Percentiles rank a stretch among this genome's conserved stretches.
Conservation (phyloP, 225 moss, liverwort and hornwort species). For the Sphagnum contortum region DNA sequence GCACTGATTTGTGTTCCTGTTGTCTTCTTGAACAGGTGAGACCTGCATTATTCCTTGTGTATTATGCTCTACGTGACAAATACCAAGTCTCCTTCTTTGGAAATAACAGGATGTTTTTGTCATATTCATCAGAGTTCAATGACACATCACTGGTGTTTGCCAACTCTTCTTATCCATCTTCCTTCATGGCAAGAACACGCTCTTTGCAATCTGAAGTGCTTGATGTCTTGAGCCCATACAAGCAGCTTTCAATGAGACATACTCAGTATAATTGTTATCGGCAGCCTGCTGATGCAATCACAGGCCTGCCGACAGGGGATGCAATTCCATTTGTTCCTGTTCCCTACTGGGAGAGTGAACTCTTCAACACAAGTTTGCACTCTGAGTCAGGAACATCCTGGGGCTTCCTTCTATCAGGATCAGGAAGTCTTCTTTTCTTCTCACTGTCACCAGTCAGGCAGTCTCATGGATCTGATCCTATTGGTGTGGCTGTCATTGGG, state of each 20-base stretch:
- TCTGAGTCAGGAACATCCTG: slow-evolving; percentile 13
- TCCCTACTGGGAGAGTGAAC: slow-evolving; percentile 18
- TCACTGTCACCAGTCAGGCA: slow-evolving; percentile 23
- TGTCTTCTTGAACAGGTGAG: slow-evolving; percentile 20
- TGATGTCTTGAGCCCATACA: slow-evolving; percentile 9
- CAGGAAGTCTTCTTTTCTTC: slow-evolving; percentile 22
- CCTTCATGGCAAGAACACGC: slow-evolving; percentile 6
- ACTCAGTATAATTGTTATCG: slow-evolving; percentile 40
- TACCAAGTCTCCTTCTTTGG: slow-evolving; percentile 37
- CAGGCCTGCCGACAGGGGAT: slow-evolving; percentile 21
- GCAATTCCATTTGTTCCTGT: slow-evolving; percentile 10
- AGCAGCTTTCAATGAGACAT: slow-evolving; percentile 14
- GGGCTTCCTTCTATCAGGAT: slow-evolving; percentile 17
- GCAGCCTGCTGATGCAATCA: slow-evolving; percentile 19
- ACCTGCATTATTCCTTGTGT: slow-evolving; percentile 33
- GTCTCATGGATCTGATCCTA: slow-evolving; percentile 7
- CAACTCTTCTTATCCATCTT: slow-evolving; percentile 16
- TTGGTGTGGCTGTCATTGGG: slow-evolving; percentile 30
- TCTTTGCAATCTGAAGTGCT: neutral
- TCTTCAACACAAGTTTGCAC: slow-evolving; percentile 23
- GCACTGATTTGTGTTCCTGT: too few species aligned
- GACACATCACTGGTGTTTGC: slow-evolving; percentile 17
- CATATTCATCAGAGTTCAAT: slow-evolving; percentile 22
- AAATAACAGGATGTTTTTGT: slow-evolving; percentile 31
- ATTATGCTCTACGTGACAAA: slow-evolving; percentile 25